Evolutionary conservation across 2,329 filamentous ascomycete genomes (phyloP).

Genomic region (Metarhizium sp.): DNA sequence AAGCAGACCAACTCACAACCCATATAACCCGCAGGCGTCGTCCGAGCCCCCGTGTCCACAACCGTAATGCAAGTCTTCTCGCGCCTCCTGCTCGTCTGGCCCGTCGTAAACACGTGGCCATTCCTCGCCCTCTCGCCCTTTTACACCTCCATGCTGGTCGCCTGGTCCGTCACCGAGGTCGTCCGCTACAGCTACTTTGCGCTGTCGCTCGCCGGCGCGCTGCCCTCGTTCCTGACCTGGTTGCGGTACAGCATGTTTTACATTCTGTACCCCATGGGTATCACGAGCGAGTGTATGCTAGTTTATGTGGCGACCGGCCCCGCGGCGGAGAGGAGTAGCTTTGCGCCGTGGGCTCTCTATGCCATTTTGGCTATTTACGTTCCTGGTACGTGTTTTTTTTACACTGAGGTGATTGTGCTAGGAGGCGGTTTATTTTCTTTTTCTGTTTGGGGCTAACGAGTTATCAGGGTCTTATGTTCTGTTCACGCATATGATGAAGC

Average conservation of each 20-base stretch:
- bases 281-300: conserved; percentile 76
- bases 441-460: too few relatives aligned
- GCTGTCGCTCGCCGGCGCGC: conserved; percentile 52
- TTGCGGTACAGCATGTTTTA: conserved; percentile 89
- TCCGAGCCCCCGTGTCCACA: conserved; percentile 75
- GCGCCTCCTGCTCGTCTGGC: conserved; percentile 84
- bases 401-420: background rate
- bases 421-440: too few relatives aligned
- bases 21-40: conserved; percentile 52
- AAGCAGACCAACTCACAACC: background rate
- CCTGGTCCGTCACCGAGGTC: conserved; percentile 87
- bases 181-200: conserved; percentile 91
- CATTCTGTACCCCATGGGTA: conserved; percentile 85
- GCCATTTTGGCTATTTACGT: conserved; percentile 66
- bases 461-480: conserved; percentile 62
- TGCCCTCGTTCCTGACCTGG: conserved; percentile 64
- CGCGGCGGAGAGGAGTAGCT: conserved; percentile 32
- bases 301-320: conserved; percentile 62
- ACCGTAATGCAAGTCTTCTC: conserved; percentile 85
- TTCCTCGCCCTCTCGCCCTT: conserved; percentile 48
- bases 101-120: conserved; percentile 67
- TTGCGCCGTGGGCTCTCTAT: conserved; percentile 51
- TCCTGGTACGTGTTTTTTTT: conserved; percentile 50
- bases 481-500: conserved; percentile 91
- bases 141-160: conserved; percentile 71